phyloP scores from a whole-genome alignment of 2,329 filamentous ascomycete genomes.

The Aspergillus chevalieri region DNA sequence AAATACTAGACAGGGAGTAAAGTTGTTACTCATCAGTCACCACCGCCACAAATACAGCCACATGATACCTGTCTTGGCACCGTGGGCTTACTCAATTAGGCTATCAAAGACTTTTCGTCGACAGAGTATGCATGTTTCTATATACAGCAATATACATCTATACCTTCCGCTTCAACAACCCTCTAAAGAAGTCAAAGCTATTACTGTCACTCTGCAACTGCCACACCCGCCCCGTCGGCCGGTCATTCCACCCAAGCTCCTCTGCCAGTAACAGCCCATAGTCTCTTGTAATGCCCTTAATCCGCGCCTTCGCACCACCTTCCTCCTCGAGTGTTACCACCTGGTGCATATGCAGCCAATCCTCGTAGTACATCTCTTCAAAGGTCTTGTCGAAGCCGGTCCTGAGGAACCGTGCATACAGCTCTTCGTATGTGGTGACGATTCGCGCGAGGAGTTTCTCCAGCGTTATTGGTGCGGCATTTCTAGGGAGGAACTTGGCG shows the following conservation, averaged over 20 bases:
- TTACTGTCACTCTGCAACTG: slow-evolving; percentile 93
- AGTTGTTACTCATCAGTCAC: no score
- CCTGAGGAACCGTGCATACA: slow-evolving; percentile 69
- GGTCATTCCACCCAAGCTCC: slow-evolving; percentile 68
- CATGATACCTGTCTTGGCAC: no score
- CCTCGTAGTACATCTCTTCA: slow-evolving; percentile 68
- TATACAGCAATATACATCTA: not conserved
- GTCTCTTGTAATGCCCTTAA: slow-evolving; percentile 84
- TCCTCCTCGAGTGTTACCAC: slow-evolving; percentile 72
- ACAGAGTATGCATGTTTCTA: no score
- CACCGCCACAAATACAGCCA: no score
- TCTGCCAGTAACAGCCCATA: slow-evolving; percentile 83
- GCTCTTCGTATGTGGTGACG: slow-evolving; percentile 66
- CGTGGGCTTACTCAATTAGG: no score
- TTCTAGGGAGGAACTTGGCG: slow-evolving; percentile 33
- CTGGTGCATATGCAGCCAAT: slow-evolving; percentile 81
- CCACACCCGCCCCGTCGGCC: slow-evolving; percentile 70
- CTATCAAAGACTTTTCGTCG: no score
- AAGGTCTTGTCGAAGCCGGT: slow-evolving; percentile 68
- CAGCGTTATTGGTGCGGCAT: slow-evolving; percentile 54
- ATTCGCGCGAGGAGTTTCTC: slow-evolving; percentile 80
- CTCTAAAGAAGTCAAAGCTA: slow-evolving; percentile 95
- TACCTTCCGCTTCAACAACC: slow-evolving; percentile 73
- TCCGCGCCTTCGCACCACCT: slow-evolving; percentile 65
- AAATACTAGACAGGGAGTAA: no score